Base-by-base conservation (phyloP, 1,284 basidiomycete species). In the Gymnopus androsaceus region DNA sequence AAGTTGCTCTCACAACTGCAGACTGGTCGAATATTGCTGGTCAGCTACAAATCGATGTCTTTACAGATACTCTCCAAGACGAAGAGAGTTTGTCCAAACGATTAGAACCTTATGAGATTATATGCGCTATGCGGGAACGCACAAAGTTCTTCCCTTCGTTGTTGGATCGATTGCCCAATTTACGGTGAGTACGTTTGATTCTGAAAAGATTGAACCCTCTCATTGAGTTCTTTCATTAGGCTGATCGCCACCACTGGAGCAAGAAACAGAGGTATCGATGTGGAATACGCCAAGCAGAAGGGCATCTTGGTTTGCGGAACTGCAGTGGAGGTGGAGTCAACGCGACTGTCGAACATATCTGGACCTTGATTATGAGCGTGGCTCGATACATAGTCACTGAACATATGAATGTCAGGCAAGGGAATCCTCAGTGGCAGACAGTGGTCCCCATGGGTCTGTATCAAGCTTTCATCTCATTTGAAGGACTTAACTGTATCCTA, bases 61-160 rank as follows among this genome's bases (percentile, higher is more conserved):
- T 77, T 67, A 70, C 71, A 3, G 78, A 84, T 47, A 82, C 83
- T 1, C 67, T 85, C 31, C 64, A 67, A 12, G 77, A 82, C 54
- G 81, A 83, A 63, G 75, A 79, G 66, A 67, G 67, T 19, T 74
- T 87, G 3, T 76, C 76, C 2, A 62, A 74, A 40, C 73, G 82
- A 42, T 72, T 88, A 36, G 61, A 74, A 44, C 72, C 75, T 1
- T 87, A 81, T 67, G 67, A 79, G 4, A 78, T 88, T 36, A 74
- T 88, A n/a, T 82, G 81, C 63, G 76, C 83, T 3, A 88, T 87
- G 85, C 74, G 85, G 53, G 86, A 88, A 65, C 73, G 85, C 33
- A 87, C 85, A 0, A 82, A 79, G 57, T 81, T 89, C 62, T 63
- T 73, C 6, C 68, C 72, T 8, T 70, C 75, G 0, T 59, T 86